A percentile compares a stretch with the other conserved stretches of the same genome.
These are phyloP conservation scores for Solanum virginianum DNA, from an alignment of 257 asterid species.

Conservation along the genomic window DNA sequence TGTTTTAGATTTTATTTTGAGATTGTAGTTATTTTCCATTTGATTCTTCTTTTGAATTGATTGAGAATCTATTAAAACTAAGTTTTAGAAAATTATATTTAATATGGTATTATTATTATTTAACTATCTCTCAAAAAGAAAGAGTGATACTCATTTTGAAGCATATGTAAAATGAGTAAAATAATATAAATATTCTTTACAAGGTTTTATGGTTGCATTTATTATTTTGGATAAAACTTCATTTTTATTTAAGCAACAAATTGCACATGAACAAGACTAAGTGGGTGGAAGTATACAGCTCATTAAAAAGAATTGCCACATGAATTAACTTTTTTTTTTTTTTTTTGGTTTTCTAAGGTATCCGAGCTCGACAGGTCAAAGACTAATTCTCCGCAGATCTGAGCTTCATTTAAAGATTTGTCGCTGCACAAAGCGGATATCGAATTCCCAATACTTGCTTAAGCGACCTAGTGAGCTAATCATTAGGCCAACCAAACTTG, in stretches of 20 bases:
- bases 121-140: background rate
- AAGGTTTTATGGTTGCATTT: background rate
- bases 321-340: background rate
- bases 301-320: background rate
- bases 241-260: background rate
- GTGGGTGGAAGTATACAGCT: background rate
- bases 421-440: too few relatives aligned
- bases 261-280: background rate
- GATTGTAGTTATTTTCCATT: too few relatives aligned
- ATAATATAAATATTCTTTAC: background rate
- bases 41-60: background rate
- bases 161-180: background rate
- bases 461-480: too few relatives aligned
- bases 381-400: too few relatives aligned
- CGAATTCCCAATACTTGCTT: too few relatives aligned
- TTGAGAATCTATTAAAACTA: background rate
- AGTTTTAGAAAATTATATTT: background rate
- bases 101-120: background rate
- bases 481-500: too few relatives aligned
- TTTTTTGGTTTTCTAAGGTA: too few relatives aligned
- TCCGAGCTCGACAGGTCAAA: rapidly evolving
- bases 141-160: background rate
- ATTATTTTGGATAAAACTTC: background rate
- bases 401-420: too few relatives aligned
- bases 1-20: too few relatives aligned